These are phyloP conservation scores for Sarcodon sp. DNA, from an alignment of 768 basidiomycete genomes.

Conservation along the genomic window DNA sequence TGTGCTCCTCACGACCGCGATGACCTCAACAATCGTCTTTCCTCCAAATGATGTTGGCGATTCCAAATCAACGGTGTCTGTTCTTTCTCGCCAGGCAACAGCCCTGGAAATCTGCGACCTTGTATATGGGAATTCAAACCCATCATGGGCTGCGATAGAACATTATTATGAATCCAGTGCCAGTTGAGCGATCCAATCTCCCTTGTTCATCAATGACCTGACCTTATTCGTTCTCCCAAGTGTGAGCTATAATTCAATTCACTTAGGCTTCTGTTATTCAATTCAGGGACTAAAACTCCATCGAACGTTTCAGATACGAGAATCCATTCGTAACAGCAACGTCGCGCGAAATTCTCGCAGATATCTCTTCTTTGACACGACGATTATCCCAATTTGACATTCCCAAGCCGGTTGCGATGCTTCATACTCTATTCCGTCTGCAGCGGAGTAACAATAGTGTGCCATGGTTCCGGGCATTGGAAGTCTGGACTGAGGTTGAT, in stretches of 20 bases:
- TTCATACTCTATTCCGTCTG: conserved; percentile 42
- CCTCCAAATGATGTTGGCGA: not conserved
- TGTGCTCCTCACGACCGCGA: not conserved
- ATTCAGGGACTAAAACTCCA: conserved; percentile 19
- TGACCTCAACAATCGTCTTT: conserved; percentile 1
- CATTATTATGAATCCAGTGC: conserved; percentile 64
- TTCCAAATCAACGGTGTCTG: not conserved
- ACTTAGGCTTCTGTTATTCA: conserved; percentile 7
- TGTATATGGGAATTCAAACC: conserved; percentile 43
- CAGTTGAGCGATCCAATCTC: conserved; percentile 26
- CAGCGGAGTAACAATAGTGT: conserved; percentile 19
- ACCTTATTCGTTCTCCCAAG: not conserved
- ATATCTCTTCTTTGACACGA: conserved; percentile 52
- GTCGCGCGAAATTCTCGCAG: conserved; percentile 57
- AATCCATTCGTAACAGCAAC: conserved; percentile 70
- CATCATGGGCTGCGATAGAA: conserved; percentile 40
- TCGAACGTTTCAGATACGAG: conserved; percentile 41
- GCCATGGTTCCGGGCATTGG: conserved; percentile 48
- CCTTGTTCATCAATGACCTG: conserved; percentile 1
- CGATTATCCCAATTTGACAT: conserved; percentile 50
- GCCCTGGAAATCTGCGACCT: conserved; percentile 60
- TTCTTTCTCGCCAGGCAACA: conserved; percentile 32
- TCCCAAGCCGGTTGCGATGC: conserved; percentile 50
- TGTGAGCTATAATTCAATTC: not conserved
- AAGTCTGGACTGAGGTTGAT: conserved; percentile 64